phyloP scores from a whole-genome alignment of 805 yeast species.

The Blastobotrys attinorum region DNA sequence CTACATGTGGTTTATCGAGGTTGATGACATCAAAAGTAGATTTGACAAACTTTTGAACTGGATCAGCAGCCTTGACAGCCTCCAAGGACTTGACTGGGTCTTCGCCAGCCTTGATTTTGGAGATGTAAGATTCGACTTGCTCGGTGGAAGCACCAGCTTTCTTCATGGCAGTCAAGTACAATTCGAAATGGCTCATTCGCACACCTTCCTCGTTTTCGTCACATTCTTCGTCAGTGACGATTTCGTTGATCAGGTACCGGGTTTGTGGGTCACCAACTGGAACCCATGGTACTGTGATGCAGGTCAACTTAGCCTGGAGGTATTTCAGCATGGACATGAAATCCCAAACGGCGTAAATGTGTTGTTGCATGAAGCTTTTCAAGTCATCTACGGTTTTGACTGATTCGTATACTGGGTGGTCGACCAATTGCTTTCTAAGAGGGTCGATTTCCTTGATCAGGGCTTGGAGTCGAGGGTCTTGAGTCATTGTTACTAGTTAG shows the following conservation, averaged over 20 bases:
- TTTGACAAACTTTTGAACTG: constrained; percentile 13
- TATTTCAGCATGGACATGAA: constrained; percentile 17
- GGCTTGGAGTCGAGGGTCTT: constrained; percentile 10
- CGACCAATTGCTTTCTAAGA: constrained; percentile 11
- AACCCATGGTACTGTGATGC: constrained; percentile 15
- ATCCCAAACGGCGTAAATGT: constrained; percentile 19
- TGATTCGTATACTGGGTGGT: constrained; percentile 14
- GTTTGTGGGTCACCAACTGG: constrained; percentile 17
- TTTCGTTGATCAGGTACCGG: constrained; percentile 18
- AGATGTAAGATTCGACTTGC: constrained; percentile 10
- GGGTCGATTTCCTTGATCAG: constrained; percentile 15
- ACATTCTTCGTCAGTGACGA: constrained; percentile 17
- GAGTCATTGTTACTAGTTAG: constrained; percentile 1
- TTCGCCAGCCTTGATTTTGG: constrained; percentile 5
- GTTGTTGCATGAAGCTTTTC: constrained; percentile 13
- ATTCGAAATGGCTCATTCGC: constrained; percentile 16
- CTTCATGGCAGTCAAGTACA: constrained; percentile 15
- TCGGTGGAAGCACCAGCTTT: constrained; percentile 14
- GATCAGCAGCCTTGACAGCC: constrained; percentile 7
- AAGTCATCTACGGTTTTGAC: constrained; percentile 15
- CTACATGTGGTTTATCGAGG: constrained; percentile 14
- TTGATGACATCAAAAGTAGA: constrained; percentile 14
- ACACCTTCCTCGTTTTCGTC: constrained; percentile 16
- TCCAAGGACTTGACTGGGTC: constrained; percentile 8
- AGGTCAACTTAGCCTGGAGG: constrained; percentile 15